Base-by-base conservation (phyloP, 2,329 filamentous ascomycete genomes). In the Pseudocercospora vitis region DNA sequence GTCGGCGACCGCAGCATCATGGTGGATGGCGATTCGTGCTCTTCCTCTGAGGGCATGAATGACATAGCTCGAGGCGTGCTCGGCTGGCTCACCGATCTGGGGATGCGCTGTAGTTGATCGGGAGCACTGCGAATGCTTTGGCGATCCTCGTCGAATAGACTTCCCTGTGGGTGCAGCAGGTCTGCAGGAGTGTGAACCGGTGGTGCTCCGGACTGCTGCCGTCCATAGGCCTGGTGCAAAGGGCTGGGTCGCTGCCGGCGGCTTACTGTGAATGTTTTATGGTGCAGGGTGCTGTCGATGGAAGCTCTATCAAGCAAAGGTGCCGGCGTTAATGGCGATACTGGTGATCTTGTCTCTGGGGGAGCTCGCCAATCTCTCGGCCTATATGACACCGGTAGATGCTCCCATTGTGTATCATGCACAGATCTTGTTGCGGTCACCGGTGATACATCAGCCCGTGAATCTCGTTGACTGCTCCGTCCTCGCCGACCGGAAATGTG, bases 21-120 rank as follows among this genome's bases (percentile, higher is more conserved):
- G 12, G 28, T 49, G 14, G 55, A 37, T 14, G 52, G 51, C 11
- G 47, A 44, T 37, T 58, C 58, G 39, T 52, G 46, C 8, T 44
- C 35, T 42, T 48, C 35, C 19, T 39, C 24, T 28, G 50, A 26
- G 6, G 28, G 18, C 29, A 52, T 24, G 37, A 26, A 44, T n/a
- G 55, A 53, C 24, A 56, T 50, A 40, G 32, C 49, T 26, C 51
- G 47, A 9, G 62, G 58, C 19, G 63, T 62, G 47, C 50, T 62
- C 4, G 65, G 65, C 37, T 66, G 65, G 53, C 64, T 65, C 24
- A 65, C 52, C n/a, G 62, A 58, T 35, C 64, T 58, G 35, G 53
- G 40, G 44, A 49, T 11, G n/a, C 47, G 44, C 14, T 54, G 23
- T 2, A 52, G 39, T 6, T 56, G 51, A 29, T 58, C 48, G 6